Evolutionary conservation across 208 protist species (phyloP).

Genomic region (Leishmania lainsoni): DNA sequence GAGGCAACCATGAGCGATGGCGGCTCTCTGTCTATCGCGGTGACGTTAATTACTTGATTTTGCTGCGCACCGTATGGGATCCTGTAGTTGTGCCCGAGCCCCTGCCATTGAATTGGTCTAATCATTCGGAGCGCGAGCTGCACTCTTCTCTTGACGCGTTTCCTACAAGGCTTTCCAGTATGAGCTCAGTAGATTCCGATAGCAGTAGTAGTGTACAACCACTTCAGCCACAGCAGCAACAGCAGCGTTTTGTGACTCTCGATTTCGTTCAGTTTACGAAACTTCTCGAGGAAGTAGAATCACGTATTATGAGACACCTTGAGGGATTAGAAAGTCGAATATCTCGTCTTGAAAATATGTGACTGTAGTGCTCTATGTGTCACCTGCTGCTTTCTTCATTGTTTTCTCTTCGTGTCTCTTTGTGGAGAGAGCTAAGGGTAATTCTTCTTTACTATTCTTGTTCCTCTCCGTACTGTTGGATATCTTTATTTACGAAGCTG

Average conservation of each 20-base stretch:
- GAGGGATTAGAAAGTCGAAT: slow-evolving; percentile 34
- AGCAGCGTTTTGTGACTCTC: slow-evolving; percentile 7
- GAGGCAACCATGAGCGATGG: slow-evolving; percentile 63
- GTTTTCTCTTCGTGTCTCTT: not conserved
- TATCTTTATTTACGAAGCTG: not conserved
- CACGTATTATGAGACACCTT: slow-evolving; percentile 30
- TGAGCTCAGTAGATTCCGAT: slow-evolving; percentile 26
- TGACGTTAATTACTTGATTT: slow-evolving; percentile 40
- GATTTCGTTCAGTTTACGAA: slow-evolving; percentile 30
- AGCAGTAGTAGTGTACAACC: slow-evolving; percentile 25
- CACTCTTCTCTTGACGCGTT: slow-evolving; percentile 50
- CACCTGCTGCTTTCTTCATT: not conserved
- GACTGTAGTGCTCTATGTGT: not conserved
- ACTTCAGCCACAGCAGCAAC: slow-evolving; percentile 34
- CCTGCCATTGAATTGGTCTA: slow-evolving; percentile 43
- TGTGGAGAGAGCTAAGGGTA: not conserved
- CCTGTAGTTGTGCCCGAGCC: slow-evolving; percentile 74
- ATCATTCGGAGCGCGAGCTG: slow-evolving; percentile 46
- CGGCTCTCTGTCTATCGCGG: slow-evolving; percentile 60
- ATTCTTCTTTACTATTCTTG: not conserved
- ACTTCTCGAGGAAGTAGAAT: slow-evolving; percentile 38
- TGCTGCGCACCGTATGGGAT: slow-evolving; percentile 73
- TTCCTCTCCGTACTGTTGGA: not conserved
- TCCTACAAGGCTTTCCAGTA: slow-evolving; percentile 48
- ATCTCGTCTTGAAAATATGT: slow-evolving; percentile 17